Evolutionary conservation across 2,329 filamentous ascomycete genomes (phyloP), one percentile per base, ranked within the genome.

Genomic region (Colletotrichum cuscutae): DNA sequence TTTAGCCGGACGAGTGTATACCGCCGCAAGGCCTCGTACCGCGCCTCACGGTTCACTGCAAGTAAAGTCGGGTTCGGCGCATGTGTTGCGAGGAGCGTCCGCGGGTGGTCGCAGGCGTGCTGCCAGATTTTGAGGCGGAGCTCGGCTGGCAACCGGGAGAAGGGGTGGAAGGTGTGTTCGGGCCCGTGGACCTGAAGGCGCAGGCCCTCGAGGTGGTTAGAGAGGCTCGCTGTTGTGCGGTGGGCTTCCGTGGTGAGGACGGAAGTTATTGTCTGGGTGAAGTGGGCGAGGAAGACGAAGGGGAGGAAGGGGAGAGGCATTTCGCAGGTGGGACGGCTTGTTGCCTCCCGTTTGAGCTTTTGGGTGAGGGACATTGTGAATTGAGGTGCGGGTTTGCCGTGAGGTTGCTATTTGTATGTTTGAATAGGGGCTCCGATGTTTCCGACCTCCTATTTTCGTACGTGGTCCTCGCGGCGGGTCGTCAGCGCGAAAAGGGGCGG

Each of bases 101-200:
- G 42, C 26, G 65, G 66, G 11, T 42, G 61, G 3, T 42, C 37
- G 13, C 73, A 22, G 28, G 73, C 70, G 19, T 70, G 65, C n/a
- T 70, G 58, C 73, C 73, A 74, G 58, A 73, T 74, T 53, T 70
- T 69, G 35, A 73, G 61, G 19, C 70, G 70, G 1, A 74, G 70
- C 24, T 74, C 73, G 2, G 70, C 32, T 4, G 73, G 73, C 6
- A 74, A 62, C 2, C 42, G 53, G 7, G 61, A 24, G 28, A 74
- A 74, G 2, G 46, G 56, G 1, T 53, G 6, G 46, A 74, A 74
- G 46, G 65, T 65, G 66, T 73, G 60, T 22, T 71, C 66, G 2
- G 71, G 71, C 8, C 71, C 71, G 60, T 54, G 60, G 30, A 71
- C 66, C 28, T 73, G 71, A 13, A 73, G 71, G 26, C 71, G 66